Evolutionary conservation across 1,284 basidiomycete genomes (phyloP).

Genomic region (Microbotryum saponariae): DNA sequence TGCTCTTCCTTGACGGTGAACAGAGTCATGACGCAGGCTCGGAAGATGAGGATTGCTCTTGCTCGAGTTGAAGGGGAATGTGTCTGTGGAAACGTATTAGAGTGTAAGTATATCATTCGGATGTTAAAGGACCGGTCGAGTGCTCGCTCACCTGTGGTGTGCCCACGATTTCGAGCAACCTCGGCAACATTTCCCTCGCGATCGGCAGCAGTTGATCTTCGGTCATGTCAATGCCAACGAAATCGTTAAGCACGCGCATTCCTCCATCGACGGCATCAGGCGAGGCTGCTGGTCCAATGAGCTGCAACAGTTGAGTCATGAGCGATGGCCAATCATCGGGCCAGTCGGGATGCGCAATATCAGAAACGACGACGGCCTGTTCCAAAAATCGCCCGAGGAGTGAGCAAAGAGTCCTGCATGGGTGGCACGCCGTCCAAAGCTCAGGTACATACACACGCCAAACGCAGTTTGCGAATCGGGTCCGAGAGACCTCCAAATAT

Average conservation of each 20-base stretch:
- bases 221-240: constrained; percentile 71
- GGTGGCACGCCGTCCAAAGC: neutral
- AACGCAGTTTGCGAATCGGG: constrained; percentile 69
- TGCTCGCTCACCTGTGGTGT: constrained; percentile 55
- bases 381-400: neutral
- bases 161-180: constrained; percentile 72
- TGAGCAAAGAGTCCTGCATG: neutral
- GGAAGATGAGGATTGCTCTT: constrained; percentile 77
- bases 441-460: constrained; percentile 57
- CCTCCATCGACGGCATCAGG: constrained; percentile 76
- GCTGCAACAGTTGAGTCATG: constrained; percentile 58
- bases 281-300: constrained; percentile 60
- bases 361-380: constrained; percentile 73
- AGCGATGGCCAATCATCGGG: constrained; percentile 86
- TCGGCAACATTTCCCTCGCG: constrained; percentile 71
- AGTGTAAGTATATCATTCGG: neutral
- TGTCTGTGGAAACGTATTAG: constrained; percentile 43
- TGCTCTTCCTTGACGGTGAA: constrained; percentile 92
- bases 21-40: constrained; percentile 78
- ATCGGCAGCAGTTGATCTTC: constrained; percentile 88
- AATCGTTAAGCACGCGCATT: constrained; percentile 89
- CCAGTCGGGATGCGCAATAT: constrained; percentile 82
- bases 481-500: constrained; percentile 78
- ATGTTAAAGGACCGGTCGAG: neutral
- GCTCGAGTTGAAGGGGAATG: constrained; percentile 73